phyloP scores from a whole-genome alignment of 768 basidiomycete genomes.

The Collybiopsis confluens region DNA sequence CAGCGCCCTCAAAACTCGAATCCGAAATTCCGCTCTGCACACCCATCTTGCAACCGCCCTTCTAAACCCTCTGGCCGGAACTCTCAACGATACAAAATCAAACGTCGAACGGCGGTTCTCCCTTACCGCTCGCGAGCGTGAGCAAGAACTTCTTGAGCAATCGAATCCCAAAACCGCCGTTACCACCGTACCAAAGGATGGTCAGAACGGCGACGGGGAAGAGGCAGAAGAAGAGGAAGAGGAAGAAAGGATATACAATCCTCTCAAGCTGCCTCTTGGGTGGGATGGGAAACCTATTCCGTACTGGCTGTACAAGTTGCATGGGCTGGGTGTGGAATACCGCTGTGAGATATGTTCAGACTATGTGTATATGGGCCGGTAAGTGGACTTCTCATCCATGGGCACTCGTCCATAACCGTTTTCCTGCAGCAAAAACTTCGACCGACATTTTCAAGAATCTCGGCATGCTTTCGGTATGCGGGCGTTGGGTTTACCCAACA shows the following conservation, averaged over 20 bases:
- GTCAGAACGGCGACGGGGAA: constrained; percentile 25
- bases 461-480: constrained; percentile 98
- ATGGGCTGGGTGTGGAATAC: constrained; percentile 97
- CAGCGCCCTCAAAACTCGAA: constrained; percentile 39
- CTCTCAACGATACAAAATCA: constrained; percentile 85
- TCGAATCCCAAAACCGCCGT: constrained; percentile 40
- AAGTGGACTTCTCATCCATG: constrained; percentile 19
- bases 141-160: constrained; percentile 85
- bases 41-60: constrained; percentile 70
- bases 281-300: constrained; percentile 99
- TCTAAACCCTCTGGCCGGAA: constrained; percentile 56
- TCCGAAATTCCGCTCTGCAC: constrained; percentile 63
- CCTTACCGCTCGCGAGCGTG: constrained; percentile 94
- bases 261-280: constrained; percentile 91
- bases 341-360: constrained; percentile 97
- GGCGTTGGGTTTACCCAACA: constrained; percentile 93
- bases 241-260: constrained; percentile 97
- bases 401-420: constrained; percentile 10
- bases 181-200: background rate
- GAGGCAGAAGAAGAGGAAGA: constrained; percentile 74
- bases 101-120: constrained; percentile 97
- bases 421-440: constrained; percentile 80
- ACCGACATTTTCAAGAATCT: constrained; percentile 96
- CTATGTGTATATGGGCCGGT: constrained; percentile 95
- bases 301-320: constrained; percentile 97